Conservation (phyloP, 441 rosid genomes). For the Corymbia citriodora region DNA sequence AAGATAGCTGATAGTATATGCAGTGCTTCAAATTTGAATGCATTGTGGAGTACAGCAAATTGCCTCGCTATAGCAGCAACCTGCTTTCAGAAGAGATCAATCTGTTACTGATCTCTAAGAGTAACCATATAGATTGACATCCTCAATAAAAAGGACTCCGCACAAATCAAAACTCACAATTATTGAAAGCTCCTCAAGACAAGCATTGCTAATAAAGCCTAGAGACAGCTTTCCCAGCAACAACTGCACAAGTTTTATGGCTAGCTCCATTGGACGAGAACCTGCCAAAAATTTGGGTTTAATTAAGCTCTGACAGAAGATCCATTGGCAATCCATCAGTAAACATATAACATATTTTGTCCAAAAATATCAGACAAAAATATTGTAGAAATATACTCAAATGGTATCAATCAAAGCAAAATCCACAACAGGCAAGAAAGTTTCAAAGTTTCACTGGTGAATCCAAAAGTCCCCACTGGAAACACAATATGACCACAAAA, state of each 20-base stretch:
- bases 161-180: constrained; percentile 41
- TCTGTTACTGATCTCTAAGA: neutral
- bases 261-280: constrained; percentile 71
- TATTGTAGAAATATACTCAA: neutral
- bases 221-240: constrained; percentile 43
- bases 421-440: neutral
- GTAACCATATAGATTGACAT: neutral
- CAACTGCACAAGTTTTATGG: constrained; percentile 56
- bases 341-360: neutral
- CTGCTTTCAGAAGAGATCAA: constrained; percentile 26
- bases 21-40: constrained; percentile 80
- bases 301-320: neutral
- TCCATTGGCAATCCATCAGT: neutral
- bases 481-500: neutral
- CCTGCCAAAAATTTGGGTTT: constrained; percentile 30
- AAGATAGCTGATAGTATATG: constrained; percentile 68
- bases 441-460: neutral
- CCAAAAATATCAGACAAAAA: neutral
- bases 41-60: constrained; percentile 76
- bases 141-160: neutral
- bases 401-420: neutral
- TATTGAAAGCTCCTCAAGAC: constrained; percentile 44
- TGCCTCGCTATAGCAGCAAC: constrained; percentile 55
- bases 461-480: neutral
- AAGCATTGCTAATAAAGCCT: constrained; percentile 25